Percentiles rank a stretch among this genome's conserved stretches.
Conservation (phyloP, 23 red algal genomes). For the Gracilaria domingensis region DNA sequence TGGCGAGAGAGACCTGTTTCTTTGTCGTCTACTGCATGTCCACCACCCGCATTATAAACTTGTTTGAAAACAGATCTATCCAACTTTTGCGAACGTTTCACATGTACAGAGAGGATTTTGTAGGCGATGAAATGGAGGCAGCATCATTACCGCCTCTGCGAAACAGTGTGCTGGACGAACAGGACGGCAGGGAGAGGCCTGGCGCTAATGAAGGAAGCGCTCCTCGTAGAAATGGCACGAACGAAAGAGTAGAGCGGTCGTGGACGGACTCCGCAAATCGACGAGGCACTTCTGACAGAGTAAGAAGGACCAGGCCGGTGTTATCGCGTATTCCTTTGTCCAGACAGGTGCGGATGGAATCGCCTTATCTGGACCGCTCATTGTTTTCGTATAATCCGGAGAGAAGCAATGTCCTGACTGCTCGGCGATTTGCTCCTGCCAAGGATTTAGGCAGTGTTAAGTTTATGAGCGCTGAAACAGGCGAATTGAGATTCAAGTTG, state of each 20-base stretch:
- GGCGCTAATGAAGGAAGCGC: background rate
- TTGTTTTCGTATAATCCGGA: conserved; percentile 82
- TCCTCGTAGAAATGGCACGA: background rate
- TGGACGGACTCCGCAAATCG: background rate
- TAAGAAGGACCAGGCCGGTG: conserved; percentile 8
- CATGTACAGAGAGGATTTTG: conserved; percentile 45
- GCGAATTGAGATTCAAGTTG: conserved; percentile 65
- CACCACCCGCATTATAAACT: conserved; percentile 32
- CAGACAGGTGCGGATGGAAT: conserved; percentile 48
- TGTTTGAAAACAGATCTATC: conserved; percentile 66
- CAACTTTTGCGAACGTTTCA: conserved; percentile 49
- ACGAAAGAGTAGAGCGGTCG: background rate
- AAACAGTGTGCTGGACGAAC: background rate
- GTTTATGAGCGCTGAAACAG: conserved; percentile 59
- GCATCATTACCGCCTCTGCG: conserved; percentile 35
- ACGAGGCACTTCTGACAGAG: conserved; percentile 7
- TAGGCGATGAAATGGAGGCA: conserved; percentile 30
- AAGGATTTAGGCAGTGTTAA: conserved; percentile 65
- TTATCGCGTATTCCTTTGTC: conserved; percentile 66
- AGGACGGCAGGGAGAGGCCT: background rate
- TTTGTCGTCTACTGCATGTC: conserved; percentile 78
- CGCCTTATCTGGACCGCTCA: conserved; percentile 79
- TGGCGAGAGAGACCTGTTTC: conserved; percentile 52
- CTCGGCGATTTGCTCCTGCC: conserved; percentile 20
- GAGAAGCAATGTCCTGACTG: conserved; percentile 66